These are phyloP conservation scores for Crithidia acanthocephali DNA, from an alignment of 208 protist genomes.

Conservation along the genomic window DNA sequence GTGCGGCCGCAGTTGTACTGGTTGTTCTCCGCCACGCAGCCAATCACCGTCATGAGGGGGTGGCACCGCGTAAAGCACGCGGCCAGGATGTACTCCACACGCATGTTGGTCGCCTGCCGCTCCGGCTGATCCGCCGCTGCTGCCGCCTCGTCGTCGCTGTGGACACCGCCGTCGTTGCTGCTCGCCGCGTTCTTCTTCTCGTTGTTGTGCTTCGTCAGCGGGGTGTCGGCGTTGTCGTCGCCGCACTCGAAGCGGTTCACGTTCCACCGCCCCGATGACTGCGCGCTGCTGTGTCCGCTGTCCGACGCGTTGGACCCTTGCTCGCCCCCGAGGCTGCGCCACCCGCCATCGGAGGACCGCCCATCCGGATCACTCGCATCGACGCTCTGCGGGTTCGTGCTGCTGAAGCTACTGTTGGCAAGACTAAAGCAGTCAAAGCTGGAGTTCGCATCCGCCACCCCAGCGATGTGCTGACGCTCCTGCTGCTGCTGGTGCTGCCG, in stretches of 20 bases:
- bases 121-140: neutral
- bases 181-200: neutral
- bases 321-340: slow-evolving; percentile 12
- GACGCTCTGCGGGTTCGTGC: slow-evolving; percentile 21
- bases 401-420: slow-evolving; percentile 29
- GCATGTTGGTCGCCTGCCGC: slow-evolving; percentile 25
- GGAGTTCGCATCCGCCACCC: slow-evolving; percentile 9
- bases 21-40: slow-evolving; percentile 50
- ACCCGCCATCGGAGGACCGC: slow-evolving; percentile 21
- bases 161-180: slow-evolving; percentile 2
- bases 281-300: slow-evolving; percentile 22
- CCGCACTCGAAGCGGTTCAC: slow-evolving; percentile 19
- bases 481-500: slow-evolving; percentile 37
- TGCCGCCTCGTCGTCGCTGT: slow-evolving; percentile 4
- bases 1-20: slow-evolving; percentile 47
- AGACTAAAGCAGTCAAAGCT: slow-evolving; percentile 35
- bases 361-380: slow-evolving; percentile 19
- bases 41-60: slow-evolving; percentile 60
- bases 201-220: slow-evolving; percentile 1
- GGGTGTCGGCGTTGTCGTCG: slow-evolving; percentile 4
- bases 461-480: slow-evolving; percentile 18
- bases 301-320: slow-evolving; percentile 1
- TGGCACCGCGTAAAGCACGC: slow-evolving; percentile 55
- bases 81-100: slow-evolving; percentile 61
- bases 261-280: slow-evolving; percentile 18